Conservation (phyloP, 805 yeast genomes). For the Saccharomycopsis microspora region DNA sequence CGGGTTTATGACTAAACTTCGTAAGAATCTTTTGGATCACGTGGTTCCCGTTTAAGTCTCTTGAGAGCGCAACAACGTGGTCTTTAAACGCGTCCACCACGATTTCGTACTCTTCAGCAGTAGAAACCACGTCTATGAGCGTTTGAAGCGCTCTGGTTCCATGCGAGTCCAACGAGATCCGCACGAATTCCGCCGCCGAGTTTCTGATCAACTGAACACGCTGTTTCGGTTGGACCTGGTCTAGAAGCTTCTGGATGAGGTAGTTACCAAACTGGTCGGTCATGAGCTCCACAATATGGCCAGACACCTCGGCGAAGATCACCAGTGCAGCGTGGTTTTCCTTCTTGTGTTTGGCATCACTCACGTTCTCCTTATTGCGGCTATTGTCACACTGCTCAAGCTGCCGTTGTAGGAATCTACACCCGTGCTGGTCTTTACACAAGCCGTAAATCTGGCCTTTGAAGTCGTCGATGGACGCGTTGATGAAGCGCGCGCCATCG, state of each 20-base stretch:
- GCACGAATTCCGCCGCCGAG: slow-evolving; percentile 49
- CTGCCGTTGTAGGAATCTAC: slow-evolving; percentile 83
- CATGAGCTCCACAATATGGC: slow-evolving; percentile 80
- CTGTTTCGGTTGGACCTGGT: slow-evolving; percentile 59
- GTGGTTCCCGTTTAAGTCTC: slow-evolving; percentile 93
- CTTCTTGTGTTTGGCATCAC: not conserved
- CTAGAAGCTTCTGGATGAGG: slow-evolving; percentile 80
- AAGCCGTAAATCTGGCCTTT: slow-evolving; percentile 63
- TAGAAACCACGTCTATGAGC: slow-evolving; percentile 68
- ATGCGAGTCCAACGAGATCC: slow-evolving; percentile 85
- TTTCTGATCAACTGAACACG: slow-evolving; percentile 49
- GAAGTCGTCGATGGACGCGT: slow-evolving; percentile 59
- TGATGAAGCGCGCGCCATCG: slow-evolving; percentile 58
- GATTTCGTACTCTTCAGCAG: slow-evolving; percentile 60
- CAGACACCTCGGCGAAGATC: slow-evolving; percentile 72
- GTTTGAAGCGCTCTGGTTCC: slow-evolving; percentile 95
- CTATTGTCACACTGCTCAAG: slow-evolving; percentile 39
- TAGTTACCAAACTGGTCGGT: slow-evolving; percentile 96
- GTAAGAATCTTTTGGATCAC: slow-evolving; percentile 90
- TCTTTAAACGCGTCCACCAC: slow-evolving; percentile 49
- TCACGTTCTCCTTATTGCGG: not conserved
- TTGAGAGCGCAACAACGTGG: slow-evolving; percentile 67
- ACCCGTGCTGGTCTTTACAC: slow-evolving; percentile 95
- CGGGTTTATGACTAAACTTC: slow-evolving; percentile 39
- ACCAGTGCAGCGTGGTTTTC: slow-evolving; percentile 41